Percentiles rank a stretch among this genome's conserved stretches.
phyloP scores from a whole-genome alignment of 345 rosid species.

The Hibiscus syriacus region DNA sequence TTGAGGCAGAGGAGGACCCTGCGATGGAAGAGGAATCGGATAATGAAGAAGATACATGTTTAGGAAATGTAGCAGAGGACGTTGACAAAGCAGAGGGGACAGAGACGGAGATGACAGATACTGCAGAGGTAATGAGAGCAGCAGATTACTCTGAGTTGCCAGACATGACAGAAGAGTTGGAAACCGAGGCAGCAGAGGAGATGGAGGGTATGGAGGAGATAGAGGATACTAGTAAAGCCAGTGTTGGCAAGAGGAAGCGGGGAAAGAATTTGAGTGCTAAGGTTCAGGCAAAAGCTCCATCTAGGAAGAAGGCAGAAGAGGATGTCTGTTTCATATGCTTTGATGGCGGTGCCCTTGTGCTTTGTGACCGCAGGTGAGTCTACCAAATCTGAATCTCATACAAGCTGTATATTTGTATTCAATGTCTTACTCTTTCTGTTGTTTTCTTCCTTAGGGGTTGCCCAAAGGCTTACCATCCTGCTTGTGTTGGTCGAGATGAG shows the following conservation, averaged over 20 bases:
- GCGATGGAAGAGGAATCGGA: conserved; percentile 19
- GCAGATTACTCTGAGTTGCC: conserved; percentile 25
- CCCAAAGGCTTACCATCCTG: conserved; percentile 93
- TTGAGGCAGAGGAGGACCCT: conserved; percentile 14
- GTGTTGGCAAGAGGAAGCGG: conserved; percentile 71
- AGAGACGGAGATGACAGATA: conserved; percentile 20
- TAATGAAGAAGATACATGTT: conserved; percentile 19
- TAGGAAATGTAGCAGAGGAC: conserved; percentile 23
- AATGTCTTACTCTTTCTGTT: not conserved
- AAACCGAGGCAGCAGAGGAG: conserved; percentile 27
- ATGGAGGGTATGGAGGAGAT: conserved; percentile 33
- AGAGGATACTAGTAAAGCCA: conserved; percentile 40
- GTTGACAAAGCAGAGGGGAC: conserved; percentile 20
- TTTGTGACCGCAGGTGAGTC: conserved; percentile 90
- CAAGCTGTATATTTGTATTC: not conserved
- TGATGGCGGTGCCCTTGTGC: conserved; percentile 94
- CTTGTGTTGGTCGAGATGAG: conserved; percentile 89
- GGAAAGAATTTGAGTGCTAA: conserved; percentile 38
- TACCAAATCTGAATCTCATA: not conserved
- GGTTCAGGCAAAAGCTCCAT: conserved; percentile 32
- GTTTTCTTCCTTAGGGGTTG: conserved; percentile 61
- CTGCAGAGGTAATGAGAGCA: conserved; percentile 22
- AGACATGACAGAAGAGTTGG: conserved; percentile 21
- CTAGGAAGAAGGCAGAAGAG: conserved; percentile 76
- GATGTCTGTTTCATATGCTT: conserved; percentile 97